Percentiles rank a stretch among this genome's conserved stretches.
phyloP scores from a whole-genome alignment of 2,329 filamentous ascomycete genomes.

The Venturia oleaginea region DNA sequence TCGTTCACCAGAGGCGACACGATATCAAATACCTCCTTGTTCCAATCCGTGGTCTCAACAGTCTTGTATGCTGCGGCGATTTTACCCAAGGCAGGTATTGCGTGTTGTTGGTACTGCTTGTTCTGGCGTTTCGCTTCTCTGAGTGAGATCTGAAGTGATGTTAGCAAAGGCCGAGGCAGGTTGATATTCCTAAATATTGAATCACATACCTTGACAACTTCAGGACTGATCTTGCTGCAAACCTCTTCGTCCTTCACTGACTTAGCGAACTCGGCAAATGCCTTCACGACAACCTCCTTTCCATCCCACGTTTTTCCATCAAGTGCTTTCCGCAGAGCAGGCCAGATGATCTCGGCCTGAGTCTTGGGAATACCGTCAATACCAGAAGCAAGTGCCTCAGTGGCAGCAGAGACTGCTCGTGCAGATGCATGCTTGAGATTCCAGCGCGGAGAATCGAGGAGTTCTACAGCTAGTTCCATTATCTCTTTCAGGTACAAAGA shows the following conservation, averaged over 20 bases:
- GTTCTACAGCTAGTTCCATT: conserved; percentile 52
- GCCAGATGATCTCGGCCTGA: conserved; percentile 64
- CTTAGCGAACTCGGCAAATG: conserved; percentile 69
- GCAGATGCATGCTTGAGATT: conserved; percentile 81
- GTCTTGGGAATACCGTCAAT: conserved; percentile 50
- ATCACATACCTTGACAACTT: conserved; percentile 36
- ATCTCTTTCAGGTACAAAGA: conserved; percentile 81
- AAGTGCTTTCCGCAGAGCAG: conserved; percentile 69
- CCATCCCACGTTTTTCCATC: conserved; percentile 86
- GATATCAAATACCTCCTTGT: conserved; percentile 52
- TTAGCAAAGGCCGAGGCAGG: neutral
- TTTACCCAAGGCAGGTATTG: conserved; percentile 61
- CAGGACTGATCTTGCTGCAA: conserved; percentile 24
- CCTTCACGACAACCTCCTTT: conserved; percentile 75
- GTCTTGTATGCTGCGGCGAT: conserved; percentile 62
- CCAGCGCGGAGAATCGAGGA: conserved; percentile 78
- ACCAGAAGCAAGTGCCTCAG: conserved; percentile 40
- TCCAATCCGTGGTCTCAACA: conserved; percentile 51
- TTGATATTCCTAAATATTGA: neutral
- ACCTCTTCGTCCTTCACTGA: conserved; percentile 39
- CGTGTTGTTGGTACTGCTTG: conserved; percentile 68
- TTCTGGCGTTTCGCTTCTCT: conserved; percentile 92
- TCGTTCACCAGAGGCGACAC: conserved; percentile 44
- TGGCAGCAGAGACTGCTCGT: conserved; percentile 65
- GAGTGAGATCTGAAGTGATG: conserved; percentile 51